Base-by-base conservation (phyloP, 2,329 filamentous ascomycete genomes). In the Apiospora arundinis region DNA sequence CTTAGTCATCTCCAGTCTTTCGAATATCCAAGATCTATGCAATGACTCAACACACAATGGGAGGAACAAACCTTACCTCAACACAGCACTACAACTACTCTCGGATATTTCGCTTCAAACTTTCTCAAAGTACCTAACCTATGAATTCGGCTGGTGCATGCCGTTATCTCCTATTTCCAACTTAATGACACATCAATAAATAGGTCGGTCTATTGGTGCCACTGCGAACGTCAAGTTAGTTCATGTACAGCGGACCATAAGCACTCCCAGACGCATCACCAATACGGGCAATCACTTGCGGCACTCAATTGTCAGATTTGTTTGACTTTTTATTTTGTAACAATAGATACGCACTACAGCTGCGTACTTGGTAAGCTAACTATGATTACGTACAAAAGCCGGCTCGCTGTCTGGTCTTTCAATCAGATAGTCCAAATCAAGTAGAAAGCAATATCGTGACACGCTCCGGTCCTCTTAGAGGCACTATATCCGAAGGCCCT, bases 331-430 rank as follows among this genome's bases (percentile, higher is more conserved):
- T 40, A 12, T 40, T 56, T 8, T n/a, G 32, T 28, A 63, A 23
- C 40, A 63, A 63, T 18, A 37, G 56, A 32, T 40, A 40, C 56
- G 56, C 32, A 40, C 32, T n/a, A 40, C 32, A 23, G 32, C 23
- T 37, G 56, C 37, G 32, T 63, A 63, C 56, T 63, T 40, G 18
- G 18, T 63, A 40, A 63, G 56, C 56, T 14, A 11, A 40, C 56
- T 40, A 63, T 63, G 8, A 63, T 63, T 23, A 40, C 56, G 32
- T n/a, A 63, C 32, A 63, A 63, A 63, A 63, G 56, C 11, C 56
- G 18, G 11, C 56, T 63, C 21, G 56, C 56, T 32, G 37, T 40
- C 32, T 63, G 28, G 32, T 37, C 16, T 14, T 37, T 60, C 16
- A 40, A 37, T 23, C 9, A 40, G 56, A 9, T 40, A 63, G 32